phyloP scores from a whole-genome alignment of 1,284 basidiomycete genomes.

The Dichomitus squalens region DNA sequence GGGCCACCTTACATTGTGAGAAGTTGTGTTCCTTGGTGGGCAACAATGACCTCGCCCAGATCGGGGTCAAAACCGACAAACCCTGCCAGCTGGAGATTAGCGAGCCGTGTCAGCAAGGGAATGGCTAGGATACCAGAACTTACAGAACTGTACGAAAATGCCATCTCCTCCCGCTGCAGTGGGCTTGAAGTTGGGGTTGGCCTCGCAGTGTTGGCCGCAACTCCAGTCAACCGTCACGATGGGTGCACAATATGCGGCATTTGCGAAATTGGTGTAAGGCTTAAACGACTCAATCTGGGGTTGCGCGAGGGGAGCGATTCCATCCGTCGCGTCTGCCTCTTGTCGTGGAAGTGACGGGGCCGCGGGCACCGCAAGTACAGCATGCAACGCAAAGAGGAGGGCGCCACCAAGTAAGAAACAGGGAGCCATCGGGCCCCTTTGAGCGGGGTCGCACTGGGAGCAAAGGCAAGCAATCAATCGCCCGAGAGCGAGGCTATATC shows the following conservation, averaged over 20 bases:
- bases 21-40: conserved; percentile 54
- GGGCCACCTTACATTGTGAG: conserved; percentile 44
- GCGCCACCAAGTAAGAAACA: neutral
- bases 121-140: conserved; percentile 22
- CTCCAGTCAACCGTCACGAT: conserved; percentile 35
- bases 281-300: conserved; percentile 37
- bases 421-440: neutral
- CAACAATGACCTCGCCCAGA: conserved; percentile 48
- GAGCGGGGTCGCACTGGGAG: neutral
- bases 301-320: conserved; percentile 32
- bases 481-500: neutral
- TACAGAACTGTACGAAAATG: conserved; percentile 47
- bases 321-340: neutral
- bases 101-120: conserved; percentile 27
- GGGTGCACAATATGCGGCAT: conserved; percentile 38
- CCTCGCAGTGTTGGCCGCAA: conserved; percentile 41
- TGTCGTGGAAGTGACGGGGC: neutral
- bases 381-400: neutral
- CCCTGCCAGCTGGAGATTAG: conserved; percentile 28
- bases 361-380: conserved; percentile 16
- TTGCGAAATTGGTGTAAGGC: conserved; percentile 42
- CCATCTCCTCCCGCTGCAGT: conserved; percentile 67
- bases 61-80: conserved; percentile 51
- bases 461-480: no score
- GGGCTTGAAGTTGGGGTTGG: conserved; percentile 54